Evolutionary conservation across 129 eudicot genomes (phyloP).

Genomic region (Cynara cardunculus): DNA sequence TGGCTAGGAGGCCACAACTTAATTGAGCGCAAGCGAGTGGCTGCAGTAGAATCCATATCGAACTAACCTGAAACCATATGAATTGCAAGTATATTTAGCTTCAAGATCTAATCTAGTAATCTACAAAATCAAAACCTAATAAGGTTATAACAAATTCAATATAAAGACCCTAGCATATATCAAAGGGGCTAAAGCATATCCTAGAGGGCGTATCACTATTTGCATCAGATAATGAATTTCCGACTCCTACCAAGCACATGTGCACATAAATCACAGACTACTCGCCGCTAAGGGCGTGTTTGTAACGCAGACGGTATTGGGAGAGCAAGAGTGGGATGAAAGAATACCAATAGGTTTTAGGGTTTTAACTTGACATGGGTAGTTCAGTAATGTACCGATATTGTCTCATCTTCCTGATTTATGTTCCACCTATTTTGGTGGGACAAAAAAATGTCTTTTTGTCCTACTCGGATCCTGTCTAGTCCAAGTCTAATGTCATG

Average conservation of each 20-base stretch:
- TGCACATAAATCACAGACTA: background rate
- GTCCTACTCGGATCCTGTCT: background rate
- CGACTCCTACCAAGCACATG: background rate
- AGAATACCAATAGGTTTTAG: background rate
- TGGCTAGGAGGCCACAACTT: constrained; percentile 74
- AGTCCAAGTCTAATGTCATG: background rate
- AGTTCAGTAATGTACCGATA: background rate
- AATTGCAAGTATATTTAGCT: background rate
- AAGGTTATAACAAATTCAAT: background rate
- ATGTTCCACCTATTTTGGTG: background rate
- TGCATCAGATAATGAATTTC: background rate
- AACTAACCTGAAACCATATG: constrained; percentile 24
- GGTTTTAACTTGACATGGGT: background rate
- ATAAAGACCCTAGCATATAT: too few species aligned
- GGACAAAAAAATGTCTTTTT: background rate
- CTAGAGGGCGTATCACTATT: background rate
- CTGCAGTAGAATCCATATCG: constrained; percentile 39
- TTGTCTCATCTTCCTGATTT: too few species aligned
- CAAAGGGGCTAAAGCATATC: too few species aligned
- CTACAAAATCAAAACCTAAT: too few species aligned
- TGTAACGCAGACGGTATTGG: background rate
- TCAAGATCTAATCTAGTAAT: background rate
- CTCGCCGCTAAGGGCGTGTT: background rate
- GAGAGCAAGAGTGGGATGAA: background rate
- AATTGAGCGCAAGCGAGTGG: constrained; percentile 31